These are phyloP conservation scores for Zizania palustris DNA, from an alignment of 202 grass and related monocot genomes.

Conservation along the genomic window DNA sequence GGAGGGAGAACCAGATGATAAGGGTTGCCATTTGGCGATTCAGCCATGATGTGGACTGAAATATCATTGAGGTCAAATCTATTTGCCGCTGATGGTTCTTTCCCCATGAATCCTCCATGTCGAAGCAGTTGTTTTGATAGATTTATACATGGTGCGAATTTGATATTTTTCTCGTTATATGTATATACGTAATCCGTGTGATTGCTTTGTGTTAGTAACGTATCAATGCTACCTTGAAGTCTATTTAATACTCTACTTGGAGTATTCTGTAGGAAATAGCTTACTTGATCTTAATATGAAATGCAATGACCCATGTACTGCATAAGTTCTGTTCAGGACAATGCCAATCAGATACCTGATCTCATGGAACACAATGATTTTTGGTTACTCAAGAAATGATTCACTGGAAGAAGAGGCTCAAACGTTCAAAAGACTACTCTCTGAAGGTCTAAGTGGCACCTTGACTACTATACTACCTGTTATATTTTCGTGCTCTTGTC, in stretches of 20 bases:
- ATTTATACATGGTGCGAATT: no score
- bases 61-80: constrained; percentile 39
- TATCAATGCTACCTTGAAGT: no score
- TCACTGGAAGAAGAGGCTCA: constrained; percentile 43
- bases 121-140: no score
- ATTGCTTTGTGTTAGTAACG: no score
- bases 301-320: constrained; percentile 46
- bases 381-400: constrained; percentile 54
- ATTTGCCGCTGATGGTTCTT: constrained; percentile 48
- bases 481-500: constrained; percentile 52
- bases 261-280: constrained; percentile 61
- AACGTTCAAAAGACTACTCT: constrained; percentile 57
- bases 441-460: constrained; percentile 45
- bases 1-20: constrained; percentile 34
- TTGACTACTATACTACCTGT: constrained; percentile 62
- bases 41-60: constrained; percentile 59
- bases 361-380: constrained; percentile 89
- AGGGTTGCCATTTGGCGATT: constrained; percentile 21
- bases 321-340: constrained; percentile 50
- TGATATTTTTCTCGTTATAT: no score
- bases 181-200: no score
- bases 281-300: constrained; percentile 68
- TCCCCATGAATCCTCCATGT: neutral
- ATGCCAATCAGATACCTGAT: constrained; percentile 69
- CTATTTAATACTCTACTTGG: constrained; percentile 12